Base-by-base conservation (phyloP, 2,329 filamentous ascomycete genomes). In the Phaeosphaeria sp. region DNA sequence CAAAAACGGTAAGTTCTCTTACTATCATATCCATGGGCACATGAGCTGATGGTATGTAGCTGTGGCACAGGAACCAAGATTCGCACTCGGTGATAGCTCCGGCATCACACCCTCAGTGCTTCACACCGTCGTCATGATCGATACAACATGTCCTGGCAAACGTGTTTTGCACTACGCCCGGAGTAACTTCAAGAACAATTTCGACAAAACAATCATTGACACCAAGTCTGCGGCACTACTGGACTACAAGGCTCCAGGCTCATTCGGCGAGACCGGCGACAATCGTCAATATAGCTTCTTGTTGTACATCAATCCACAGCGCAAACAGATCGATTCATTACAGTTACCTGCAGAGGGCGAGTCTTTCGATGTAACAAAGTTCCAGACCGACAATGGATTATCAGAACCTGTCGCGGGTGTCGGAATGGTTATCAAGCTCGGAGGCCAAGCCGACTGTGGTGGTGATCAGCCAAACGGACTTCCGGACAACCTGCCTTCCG, bases 361-460 rank as follows among this genome's bases (percentile, higher is more conserved):
- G 33, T 46, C 54, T 10, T 74, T 77, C 36, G 67, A 74, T 55
- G 63, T 69, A 1, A 59, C 66, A 50, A 53, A 67, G 46, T 77
- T 76, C 47, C 65, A 73, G 54, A 54, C 56, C 17, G 67, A 73
- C 6, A 75, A 77, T 51, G 72, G 67, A 1, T 55, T 75, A 6
- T 27, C 49, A 0, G 69, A 74, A 53, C 51, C 74, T 9, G 48
- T 51, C n/a, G 74, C 69, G 3, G 74, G 74, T 4, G 56, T 75
- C 1, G 70, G 65, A 1, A 75, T 77, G 72, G 67, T 71, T 2
- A 72, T 76, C n/a, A 66, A 71, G 55, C 48, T 77, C 27, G 71
- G 72, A 17, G 71, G 72, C 22, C 44, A 50, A n/a, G 66, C 62
- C 5, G 48, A 64, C 17, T 70, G 67, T 48, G 65, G 42, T 10